Evolutionary conservation across 257 asterid genomes (phyloP).

Genomic region (Scutellaria galericulata): DNA sequence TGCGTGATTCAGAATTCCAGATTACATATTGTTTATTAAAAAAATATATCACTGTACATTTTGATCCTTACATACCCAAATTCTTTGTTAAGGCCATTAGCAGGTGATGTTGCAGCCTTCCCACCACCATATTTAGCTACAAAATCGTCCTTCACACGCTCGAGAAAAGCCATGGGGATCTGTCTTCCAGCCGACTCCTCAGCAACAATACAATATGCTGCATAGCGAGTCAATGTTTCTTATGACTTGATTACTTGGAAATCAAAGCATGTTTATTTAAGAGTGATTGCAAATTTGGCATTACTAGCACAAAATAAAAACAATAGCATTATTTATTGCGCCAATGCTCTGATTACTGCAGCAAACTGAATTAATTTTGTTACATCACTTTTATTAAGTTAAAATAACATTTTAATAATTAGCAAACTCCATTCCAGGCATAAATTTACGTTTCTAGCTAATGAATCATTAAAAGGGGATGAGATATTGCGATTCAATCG

Average conservation of each 20-base stretch:
- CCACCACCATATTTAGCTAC: slow-evolving; percentile 72
- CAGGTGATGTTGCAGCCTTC: slow-evolving; percentile 75
- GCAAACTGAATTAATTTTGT: background rate
- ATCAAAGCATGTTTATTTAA: background rate
- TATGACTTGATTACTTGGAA: slow-evolving; percentile 10
- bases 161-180: slow-evolving; percentile 79
- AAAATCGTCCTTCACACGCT: slow-evolving; percentile 82
- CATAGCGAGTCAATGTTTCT: slow-evolving; percentile 31
- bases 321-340: background rate
- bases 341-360: background rate
- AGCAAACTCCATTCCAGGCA: background rate
- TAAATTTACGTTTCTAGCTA: slow-evolving; percentile 4
- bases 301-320: background rate
- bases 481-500: slow-evolving; percentile 11
- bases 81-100: slow-evolving; percentile 74
- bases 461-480: slow-evolving; percentile 2
- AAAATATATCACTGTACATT: background rate
- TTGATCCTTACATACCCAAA: slow-evolving; percentile 54
- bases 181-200: slow-evolving; percentile 89
- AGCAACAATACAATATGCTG: slow-evolving; percentile 92
- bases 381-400: background rate
- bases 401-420: background rate
- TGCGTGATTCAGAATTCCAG: background rate
- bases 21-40: background rate
- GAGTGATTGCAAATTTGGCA: background rate